Percentiles rank a stretch among this genome's conserved stretches.
Conservation (phyloP, 345 rosid genomes). For the Durio zibethinus region DNA sequence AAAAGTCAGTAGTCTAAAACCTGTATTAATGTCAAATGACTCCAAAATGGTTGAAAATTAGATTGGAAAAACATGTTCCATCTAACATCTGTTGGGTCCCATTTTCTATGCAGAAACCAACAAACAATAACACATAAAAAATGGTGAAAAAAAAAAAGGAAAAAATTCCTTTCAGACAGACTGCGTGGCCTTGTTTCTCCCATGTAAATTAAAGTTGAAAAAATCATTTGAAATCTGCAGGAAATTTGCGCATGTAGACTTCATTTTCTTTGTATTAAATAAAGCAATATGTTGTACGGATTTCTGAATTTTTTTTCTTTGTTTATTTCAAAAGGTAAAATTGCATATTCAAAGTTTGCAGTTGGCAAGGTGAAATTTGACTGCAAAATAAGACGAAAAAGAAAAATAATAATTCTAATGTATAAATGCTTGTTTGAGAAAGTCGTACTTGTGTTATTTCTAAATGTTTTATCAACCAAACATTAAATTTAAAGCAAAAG, state of each 20-base stretch:
- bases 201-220: background rate
- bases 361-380: background rate
- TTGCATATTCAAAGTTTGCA: background rate
- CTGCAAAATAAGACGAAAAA: background rate
- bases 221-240: background rate
- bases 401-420: no score
- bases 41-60: background rate
- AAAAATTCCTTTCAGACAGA: background rate
- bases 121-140: background rate
- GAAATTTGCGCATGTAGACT: background rate
- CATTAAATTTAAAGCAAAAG: no score
- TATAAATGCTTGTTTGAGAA: background rate
- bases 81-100: background rate
- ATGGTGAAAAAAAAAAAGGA: background rate
- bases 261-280: background rate
- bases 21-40: background rate
- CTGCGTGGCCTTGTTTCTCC: slow-evolving; percentile 18
- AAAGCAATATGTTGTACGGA: background rate
- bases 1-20: background rate
- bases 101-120: background rate
- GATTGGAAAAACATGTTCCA: background rate
- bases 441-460: background rate
- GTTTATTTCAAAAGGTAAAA: background rate
- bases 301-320: background rate
- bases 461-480: background rate